Base-by-base conservation (phyloP, 306 rosid species). In the Vigna reflexopilosa region DNA sequence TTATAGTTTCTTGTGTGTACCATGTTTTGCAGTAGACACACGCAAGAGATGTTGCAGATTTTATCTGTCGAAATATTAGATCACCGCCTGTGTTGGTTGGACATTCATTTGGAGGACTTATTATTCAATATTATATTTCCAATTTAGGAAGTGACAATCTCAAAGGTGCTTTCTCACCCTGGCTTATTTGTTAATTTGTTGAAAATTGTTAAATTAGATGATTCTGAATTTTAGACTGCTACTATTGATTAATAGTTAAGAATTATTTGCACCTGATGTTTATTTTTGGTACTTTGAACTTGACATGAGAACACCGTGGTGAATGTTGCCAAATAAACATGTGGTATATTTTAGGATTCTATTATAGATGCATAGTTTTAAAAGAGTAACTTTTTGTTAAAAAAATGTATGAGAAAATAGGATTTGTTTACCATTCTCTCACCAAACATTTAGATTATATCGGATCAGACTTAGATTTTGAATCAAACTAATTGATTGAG, bases 61-160 rank as follows among this genome's bases (percentile, higher is more conserved):
- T 91, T 82, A 90, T 93, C 79, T 38, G 77, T 79, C 80, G 32
- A 59, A 70, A 82, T 14, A 73, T 88, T 44, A 20, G 16, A 50
- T 72, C 77, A n/a, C 91, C 98, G 3, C 96, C 98, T 40, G 87
- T 93, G 10, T 85, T 93, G 83, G 70, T 93, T 22, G 98, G 98
- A 19, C 98, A 91, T 83, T 93, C 98, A 32, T 93, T 93, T 87
- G 98, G 97, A 59, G 98, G 93, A 56, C 97, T 93, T 50, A 91
- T 90, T 63, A 79, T 93, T 79, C 98, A 93, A 75, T 90, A 87
- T 80, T 91, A 90, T 75, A 67, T 90, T 85, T 88, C 96, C 67
- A 81, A 78, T 83, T 45, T 81, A 57, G 86, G 86, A 80, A 80
- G 77, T 67, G 76, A 52, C 72, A 75, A 72, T 54, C 32, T 67